Evolutionary conservation across 1,139 yeast species (phyloP), one percentile per base, ranked within the genome.

Genomic region (Protomyces gravidus): DNA sequence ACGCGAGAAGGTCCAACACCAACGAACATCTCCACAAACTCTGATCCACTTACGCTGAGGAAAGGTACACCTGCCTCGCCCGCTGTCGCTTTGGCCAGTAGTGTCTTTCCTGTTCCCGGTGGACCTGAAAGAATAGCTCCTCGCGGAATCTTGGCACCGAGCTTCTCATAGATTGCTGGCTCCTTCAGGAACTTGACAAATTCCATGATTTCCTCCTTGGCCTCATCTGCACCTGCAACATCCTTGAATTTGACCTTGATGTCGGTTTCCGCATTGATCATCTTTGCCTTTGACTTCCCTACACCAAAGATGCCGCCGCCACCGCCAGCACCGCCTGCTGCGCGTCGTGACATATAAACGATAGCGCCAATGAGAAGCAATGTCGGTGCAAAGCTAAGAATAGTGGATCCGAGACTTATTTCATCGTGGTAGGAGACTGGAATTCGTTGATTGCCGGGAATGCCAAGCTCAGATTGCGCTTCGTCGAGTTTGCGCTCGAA

Each of bases 1-100:
- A 92, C 98, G 71, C 98, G 82, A 23, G 95, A 86, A 1, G 98
- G 97, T 75, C 98, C 98, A 15, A 92, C 97, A 76, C 98, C 98
- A 39, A 89, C 97, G 76, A 89, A 92, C 97, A 92, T 90, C 73
- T 92, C 98, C 17, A 92, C 96, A 67, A 92, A 92, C 71, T 92
- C 97, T n/a, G 97, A 89, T 66, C 97, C 98, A 4, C 96, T 87
- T 11, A 92, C 97, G 15, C 96, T 86, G 66, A 83, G 82, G 70
- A 92, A 92, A 42, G 98, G 97, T 49, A 92, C 98, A 55, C 92
- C 95, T 0, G 97, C 97, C 73, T 92, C 98, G 65, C 98, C 98
- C 1, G 98, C 98, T 47, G 97, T 92, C 3, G 98, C 98, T 72
- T 88, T 90, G n/a, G 98, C 98, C 62, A 92, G 76, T 65, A 92